Evolutionary conservation across 1,139 yeast species (phyloP).

Genomic region (Casaregolazyma lundiana): DNA sequence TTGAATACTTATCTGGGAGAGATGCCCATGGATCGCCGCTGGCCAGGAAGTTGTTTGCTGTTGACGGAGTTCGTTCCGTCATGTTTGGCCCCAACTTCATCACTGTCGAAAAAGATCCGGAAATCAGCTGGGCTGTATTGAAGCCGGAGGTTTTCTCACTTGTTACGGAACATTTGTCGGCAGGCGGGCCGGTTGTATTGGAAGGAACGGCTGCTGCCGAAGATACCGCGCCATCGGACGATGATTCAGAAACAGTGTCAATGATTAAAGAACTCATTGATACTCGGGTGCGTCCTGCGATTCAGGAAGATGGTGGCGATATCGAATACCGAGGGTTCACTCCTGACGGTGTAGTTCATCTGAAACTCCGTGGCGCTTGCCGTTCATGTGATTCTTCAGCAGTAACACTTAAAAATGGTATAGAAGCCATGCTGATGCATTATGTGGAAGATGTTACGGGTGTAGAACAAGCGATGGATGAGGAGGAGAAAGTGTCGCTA

Average conservation of each 20-base stretch:
- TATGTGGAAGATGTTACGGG: constrained; percentile 78
- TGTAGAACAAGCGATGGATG: constrained; percentile 62
- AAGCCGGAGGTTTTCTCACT: constrained; percentile 87
- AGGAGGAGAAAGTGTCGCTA: constrained; percentile 57
- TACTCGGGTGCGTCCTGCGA: constrained; percentile 92
- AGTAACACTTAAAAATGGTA: constrained; percentile 75
- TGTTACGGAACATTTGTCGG: constrained; percentile 74
- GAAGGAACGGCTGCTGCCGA: constrained; percentile 39
- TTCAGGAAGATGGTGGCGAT: constrained; percentile 78
- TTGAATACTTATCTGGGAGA: constrained; percentile 64
- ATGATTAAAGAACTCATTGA: constrained; percentile 92
- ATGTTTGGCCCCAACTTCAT: constrained; percentile 87
- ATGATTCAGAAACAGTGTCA: constrained; percentile 73
- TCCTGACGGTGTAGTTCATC: constrained; percentile 67
- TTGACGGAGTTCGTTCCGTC: constrained; percentile 81
- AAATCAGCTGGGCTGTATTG: constrained; percentile 63
- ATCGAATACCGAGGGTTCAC: constrained; percentile 62
- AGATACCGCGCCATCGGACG: constrained; percentile 48
- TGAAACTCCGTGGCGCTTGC: constrained; percentile 80
- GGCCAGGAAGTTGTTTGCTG: constrained; percentile 70
- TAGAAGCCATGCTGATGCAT: constrained; percentile 79
- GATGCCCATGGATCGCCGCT: constrained; percentile 76
- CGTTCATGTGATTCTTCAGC: constrained; percentile 72
- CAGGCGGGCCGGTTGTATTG: constrained; percentile 54
- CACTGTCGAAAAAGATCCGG: constrained; percentile 68